Percentiles rank a stretch among this genome's conserved stretches.
Conservation (phyloP, 1,139 yeast genomes). For the Pneumocystis jirovecii region DNA sequence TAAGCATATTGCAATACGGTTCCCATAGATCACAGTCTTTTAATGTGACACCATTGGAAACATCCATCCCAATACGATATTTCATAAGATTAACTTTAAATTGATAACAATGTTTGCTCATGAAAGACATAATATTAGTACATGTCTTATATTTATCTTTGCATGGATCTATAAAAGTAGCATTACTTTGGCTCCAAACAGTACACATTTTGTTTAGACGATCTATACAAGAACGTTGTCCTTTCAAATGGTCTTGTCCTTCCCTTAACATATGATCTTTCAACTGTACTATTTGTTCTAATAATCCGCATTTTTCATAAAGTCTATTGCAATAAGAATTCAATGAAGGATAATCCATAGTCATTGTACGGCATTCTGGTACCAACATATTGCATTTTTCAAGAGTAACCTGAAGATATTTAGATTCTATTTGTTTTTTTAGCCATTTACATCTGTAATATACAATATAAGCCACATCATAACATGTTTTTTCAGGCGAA, state of each 20-base stretch:
- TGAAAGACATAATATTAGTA: background rate
- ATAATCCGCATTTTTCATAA: background rate
- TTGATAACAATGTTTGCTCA: background rate
- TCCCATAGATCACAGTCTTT: background rate
- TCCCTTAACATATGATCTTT: background rate
- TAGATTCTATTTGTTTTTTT: background rate
- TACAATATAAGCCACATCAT: background rate
- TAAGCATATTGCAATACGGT: background rate
- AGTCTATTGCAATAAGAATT: background rate
- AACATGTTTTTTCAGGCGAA: background rate
- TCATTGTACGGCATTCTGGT: background rate
- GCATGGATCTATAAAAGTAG: background rate
- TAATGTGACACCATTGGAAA: background rate
- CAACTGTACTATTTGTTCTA: background rate
- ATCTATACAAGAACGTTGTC: background rate
- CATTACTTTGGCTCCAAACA: background rate
- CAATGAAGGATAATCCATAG: background rate
- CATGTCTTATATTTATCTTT: background rate
- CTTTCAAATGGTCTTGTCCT: background rate
- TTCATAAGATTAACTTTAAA: background rate
- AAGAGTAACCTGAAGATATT: background rate
- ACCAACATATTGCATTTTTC: background rate
- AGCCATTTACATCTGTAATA: background rate
- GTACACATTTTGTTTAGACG: background rate
- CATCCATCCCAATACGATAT: background rate